phyloP scores from a whole-genome alignment of 192 early-diverging fungal species.

The Borealophlyctis nickersoniae region DNA sequence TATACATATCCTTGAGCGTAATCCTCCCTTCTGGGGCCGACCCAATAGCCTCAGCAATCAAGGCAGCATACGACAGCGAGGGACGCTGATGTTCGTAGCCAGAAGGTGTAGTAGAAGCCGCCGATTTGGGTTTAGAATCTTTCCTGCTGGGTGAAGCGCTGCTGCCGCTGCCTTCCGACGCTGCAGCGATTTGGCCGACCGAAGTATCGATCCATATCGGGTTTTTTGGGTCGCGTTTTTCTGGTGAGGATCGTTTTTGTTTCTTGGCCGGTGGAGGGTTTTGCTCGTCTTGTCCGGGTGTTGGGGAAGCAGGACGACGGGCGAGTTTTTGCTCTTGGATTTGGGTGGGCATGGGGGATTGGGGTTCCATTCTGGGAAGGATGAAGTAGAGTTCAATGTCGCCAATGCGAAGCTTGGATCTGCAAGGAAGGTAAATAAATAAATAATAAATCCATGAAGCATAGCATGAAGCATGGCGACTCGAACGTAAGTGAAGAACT shows the following conservation, averaged over 20 bases:
- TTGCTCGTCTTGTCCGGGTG: not conserved
- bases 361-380: conserved; percentile 46
- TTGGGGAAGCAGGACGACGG: not conserved
- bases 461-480: conserved; percentile 1
- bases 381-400: conserved; percentile 78
- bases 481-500: conserved; percentile 7
- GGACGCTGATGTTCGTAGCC: conserved; percentile 40
- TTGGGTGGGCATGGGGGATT: not conserved
- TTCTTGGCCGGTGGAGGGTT: not conserved
- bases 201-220: not conserved
- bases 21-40: conserved; percentile 66
- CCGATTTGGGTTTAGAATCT: too few species aligned
- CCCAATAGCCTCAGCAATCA: conserved; percentile 92
- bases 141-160: conserved; percentile 3
- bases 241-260: not conserved
- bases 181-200: not conserved
- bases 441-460: too few species aligned
- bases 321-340: not conserved
- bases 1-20: conserved; percentile 88
- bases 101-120: conserved; percentile 3
- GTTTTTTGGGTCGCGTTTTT: conserved; percentile 7
- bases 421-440: conserved; percentile 20
- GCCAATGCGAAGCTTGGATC: conserved; percentile 81
- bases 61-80: conserved; percentile 84
- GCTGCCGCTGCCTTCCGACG: not conserved